Evolutionary conservation across 2,329 filamentous ascomycete genomes (phyloP).

Genomic region (Apiospora rasikravindrae): DNA sequence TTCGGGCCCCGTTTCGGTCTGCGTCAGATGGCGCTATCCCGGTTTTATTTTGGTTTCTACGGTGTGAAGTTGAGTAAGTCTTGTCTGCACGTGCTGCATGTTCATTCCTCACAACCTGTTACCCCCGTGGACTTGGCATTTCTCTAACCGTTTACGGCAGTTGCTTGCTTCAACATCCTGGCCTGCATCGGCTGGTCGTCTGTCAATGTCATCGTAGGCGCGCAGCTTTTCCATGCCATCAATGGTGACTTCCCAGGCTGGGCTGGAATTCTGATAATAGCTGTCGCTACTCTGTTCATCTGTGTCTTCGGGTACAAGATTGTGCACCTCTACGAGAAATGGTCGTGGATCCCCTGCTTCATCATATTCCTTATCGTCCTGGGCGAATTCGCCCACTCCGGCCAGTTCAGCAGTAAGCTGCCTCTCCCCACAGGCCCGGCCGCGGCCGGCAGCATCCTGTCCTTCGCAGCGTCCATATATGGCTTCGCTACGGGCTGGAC

Average conservation of each 20-base stretch:
- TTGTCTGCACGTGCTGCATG: neutral
- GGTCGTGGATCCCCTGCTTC: slow-evolving; percentile 73
- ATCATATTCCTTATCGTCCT: slow-evolving; percentile 76
- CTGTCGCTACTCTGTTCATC: slow-evolving; percentile 68
- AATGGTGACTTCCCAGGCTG: slow-evolving; percentile 71
- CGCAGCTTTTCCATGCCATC: slow-evolving; percentile 77
- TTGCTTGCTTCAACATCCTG: slow-evolving; percentile 73
- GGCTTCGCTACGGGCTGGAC: slow-evolving; percentile 77
- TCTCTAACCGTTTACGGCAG: slow-evolving; percentile 39
- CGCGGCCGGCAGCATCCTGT: slow-evolving; percentile 67
- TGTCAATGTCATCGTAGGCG: slow-evolving; percentile 81
- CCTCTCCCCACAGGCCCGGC: slow-evolving; percentile 63
- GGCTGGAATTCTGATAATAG: slow-evolving; percentile 77
- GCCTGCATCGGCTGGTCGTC: slow-evolving; percentile 77
- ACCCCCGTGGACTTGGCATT: slow-evolving; percentile 24
- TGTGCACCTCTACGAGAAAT: slow-evolving; percentile 79
- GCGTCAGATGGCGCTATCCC: slow-evolving; percentile 79
- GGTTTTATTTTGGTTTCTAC: slow-evolving; percentile 78
- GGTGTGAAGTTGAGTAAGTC: slow-evolving; percentile 67
- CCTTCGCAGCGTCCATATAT: slow-evolving; percentile 69
- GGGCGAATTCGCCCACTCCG: slow-evolving; percentile 70
- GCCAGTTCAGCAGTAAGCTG: slow-evolving; percentile 61
- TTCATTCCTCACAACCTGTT: neutral
- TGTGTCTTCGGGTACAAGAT: slow-evolving; percentile 78
- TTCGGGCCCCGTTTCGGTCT: slow-evolving; percentile 78